A percentile compares a stretch with the other conserved stretches of the same genome.
These are phyloP conservation scores for Macadamia tetraphylla DNA, from an alignment of 164 flowering plant species.

Conservation along the genomic window DNA sequence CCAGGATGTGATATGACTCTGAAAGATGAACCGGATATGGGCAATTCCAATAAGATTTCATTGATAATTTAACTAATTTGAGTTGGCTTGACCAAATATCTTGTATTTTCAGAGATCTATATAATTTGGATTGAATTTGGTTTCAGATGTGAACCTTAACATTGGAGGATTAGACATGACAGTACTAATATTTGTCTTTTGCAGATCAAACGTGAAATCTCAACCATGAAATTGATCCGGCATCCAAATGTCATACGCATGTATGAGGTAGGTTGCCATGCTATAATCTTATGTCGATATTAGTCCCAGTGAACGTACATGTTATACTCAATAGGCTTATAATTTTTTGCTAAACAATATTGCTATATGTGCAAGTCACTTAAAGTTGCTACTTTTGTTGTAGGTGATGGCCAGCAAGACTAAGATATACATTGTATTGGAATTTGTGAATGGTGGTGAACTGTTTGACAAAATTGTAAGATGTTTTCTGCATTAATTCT, in stretches of 20 bases:
- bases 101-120: no score
- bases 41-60: no score
- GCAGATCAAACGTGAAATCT: conserved; percentile 94
- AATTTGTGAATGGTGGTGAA: conserved; percentile 90
- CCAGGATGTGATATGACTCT: no score
- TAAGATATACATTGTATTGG: conserved; percentile 82
- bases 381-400: conserved; percentile 13
- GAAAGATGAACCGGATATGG: no score
- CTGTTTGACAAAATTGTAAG: conserved; percentile 93
- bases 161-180: no score
- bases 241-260: conserved; percentile 91
- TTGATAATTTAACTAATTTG: no score
- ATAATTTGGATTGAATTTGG: no score
- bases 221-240: conserved; percentile 82
- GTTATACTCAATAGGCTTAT: neutral
- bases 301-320: neutral
- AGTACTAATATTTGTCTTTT: conserved; percentile 8
- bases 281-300: neutral
- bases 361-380: neutral
- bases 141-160: no score
- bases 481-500: neutral
- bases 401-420: conserved; percentile 98
- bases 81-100: no score
- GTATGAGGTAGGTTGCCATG: conserved; percentile 57
- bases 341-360: neutral